These are phyloP conservation scores for Skeletonema menzelii DNA, from an alignment of 108 stramenopile genomes.

Conservation along the genomic window DNA sequence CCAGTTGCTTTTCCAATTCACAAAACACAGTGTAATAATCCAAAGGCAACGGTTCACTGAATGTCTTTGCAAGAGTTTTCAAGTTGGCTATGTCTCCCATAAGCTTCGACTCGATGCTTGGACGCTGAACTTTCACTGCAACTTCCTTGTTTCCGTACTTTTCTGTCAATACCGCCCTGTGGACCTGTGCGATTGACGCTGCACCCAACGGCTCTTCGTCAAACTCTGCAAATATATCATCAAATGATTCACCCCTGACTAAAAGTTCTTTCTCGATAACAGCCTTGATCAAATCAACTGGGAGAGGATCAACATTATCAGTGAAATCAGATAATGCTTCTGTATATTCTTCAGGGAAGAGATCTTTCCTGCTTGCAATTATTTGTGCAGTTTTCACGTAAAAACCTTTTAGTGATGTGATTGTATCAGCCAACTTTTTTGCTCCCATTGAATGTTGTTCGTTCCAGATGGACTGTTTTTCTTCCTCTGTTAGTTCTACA, in stretches of 20 bases:
- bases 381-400: constrained; percentile 97
- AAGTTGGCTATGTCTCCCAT: constrained; percentile 86
- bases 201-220: constrained; percentile 88
- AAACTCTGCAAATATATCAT: constrained; percentile 75
- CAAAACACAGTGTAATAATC: constrained; percentile 94
- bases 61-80: constrained; percentile 81
- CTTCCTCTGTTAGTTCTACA: constrained; percentile 48
- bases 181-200: constrained; percentile 93
- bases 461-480: constrained; percentile 73
- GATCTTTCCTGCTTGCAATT: constrained; percentile 80
- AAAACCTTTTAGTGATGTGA: constrained; percentile 91
- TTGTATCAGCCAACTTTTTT: constrained; percentile 62
- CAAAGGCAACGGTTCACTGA: constrained; percentile 76
- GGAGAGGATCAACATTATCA: constrained; percentile 91
- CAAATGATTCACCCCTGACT: constrained; percentile 47
- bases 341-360: constrained; percentile 92
- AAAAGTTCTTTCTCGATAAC: constrained; percentile 71
- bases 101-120: constrained; percentile 79
- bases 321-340: constrained; percentile 77
- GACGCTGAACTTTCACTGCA: constrained; percentile 96
- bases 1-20: constrained; percentile 86
- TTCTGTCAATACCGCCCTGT: constrained; percentile 60
- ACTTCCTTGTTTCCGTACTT: constrained; percentile 52
- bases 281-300: constrained; percentile 72
- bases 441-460: constrained; percentile 79